Evolutionary conservation across 202 grass and related monocot genomes (phyloP), one percentile per base, ranked within the genome.

Genomic region (Cymbopogon flexuosus): DNA sequence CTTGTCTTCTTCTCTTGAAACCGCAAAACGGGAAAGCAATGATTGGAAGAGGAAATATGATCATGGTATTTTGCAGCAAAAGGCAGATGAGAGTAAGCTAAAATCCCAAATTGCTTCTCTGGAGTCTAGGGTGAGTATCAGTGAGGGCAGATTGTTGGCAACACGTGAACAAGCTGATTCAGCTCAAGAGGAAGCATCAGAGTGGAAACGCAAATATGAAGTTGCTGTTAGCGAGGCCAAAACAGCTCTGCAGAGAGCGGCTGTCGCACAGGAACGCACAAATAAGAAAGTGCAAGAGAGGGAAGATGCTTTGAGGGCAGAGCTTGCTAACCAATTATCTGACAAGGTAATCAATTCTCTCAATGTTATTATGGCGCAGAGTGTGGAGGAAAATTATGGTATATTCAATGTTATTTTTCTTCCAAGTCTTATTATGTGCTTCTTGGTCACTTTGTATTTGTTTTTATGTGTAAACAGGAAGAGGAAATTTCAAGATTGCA

Each of bases 121-220:
- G 22, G 92, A 99, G 65, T 88, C 96, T 45, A 93, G 88, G 79
- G 75, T 88, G 42, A 93, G 89, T 89, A 85, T 93, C 36, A 93
- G 84, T 39, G 96, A 99, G 84, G 88, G 96, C 10, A 94, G 96
- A 79, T 84, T 99, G 70, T 90, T 87, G 65, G 96, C 96, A 84
- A 63, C 84, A 54, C 93, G 92, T 69, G 96, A 99, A 79, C 96
- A 99, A 54, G 96, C 92, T 58, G 96, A 91, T 51, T 99, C 96
- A 60, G 92, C 92, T 78, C 92, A 90, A 79, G 92, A 99, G 77
- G 96, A 99, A 82, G 96, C 92, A 71, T 93, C 90, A 40, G 96
- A 96, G 80, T 99, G 96, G 96, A 99, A 93, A 87, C 85, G 91
- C 58, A 99, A 99, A 86, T 99, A 90, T 5, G 90, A 93, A 77